Evolutionary conservation across 23 red algal genomes (phyloP).

Genomic region (Gracilaria domingensis): DNA sequence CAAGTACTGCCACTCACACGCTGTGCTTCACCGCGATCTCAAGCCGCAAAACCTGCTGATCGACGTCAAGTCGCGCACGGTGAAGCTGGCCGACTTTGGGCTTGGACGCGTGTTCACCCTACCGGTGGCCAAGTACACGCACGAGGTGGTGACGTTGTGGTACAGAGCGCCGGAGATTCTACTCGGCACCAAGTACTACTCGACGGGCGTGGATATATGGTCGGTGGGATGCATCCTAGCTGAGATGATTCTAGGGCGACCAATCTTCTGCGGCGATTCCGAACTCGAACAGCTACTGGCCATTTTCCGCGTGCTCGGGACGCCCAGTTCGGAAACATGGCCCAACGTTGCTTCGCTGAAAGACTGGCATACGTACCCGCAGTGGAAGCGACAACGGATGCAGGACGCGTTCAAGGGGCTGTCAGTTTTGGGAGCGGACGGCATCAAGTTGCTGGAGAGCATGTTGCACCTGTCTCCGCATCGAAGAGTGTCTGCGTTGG

Average conservation of each 20-base stretch:
- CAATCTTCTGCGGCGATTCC: constrained; percentile 92
- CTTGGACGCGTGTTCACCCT: constrained; percentile 90
- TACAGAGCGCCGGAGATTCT: constrained; percentile 98
- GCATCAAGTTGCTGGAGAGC: constrained; percentile 60
- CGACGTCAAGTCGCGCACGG: constrained; percentile 70
- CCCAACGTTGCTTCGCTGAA: constrained; percentile 68
- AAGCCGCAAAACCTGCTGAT: constrained; percentile 99
- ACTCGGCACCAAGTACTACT: constrained; percentile 94
- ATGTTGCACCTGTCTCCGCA: constrained; percentile 90
- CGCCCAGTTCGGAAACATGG: constrained; percentile 84
- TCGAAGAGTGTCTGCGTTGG: constrained; percentile 79
- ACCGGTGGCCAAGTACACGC: constrained; percentile 96
- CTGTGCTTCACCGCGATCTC: constrained; percentile 95
- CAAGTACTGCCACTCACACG: constrained; percentile 82
- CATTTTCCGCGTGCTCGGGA: constrained; percentile 95
- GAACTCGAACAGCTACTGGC: constrained; percentile 96
- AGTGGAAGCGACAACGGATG: constrained; percentile 84
- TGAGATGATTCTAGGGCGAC: constrained; percentile 90
- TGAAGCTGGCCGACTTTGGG: constrained; percentile 99
- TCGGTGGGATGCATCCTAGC: constrained; percentile 95
- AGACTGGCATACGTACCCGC: constrained; percentile 96
- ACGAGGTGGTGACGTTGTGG: constrained; percentile 99
- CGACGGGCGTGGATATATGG: constrained; percentile 96
- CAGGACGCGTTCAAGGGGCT: constrained; percentile 53
- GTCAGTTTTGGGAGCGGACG: constrained; percentile 73